These are phyloP conservation scores for Ceratocystiopsis brevicomis DNA, from an alignment of 2,329 filamentous ascomycete genomes.

Conservation along the genomic window DNA sequence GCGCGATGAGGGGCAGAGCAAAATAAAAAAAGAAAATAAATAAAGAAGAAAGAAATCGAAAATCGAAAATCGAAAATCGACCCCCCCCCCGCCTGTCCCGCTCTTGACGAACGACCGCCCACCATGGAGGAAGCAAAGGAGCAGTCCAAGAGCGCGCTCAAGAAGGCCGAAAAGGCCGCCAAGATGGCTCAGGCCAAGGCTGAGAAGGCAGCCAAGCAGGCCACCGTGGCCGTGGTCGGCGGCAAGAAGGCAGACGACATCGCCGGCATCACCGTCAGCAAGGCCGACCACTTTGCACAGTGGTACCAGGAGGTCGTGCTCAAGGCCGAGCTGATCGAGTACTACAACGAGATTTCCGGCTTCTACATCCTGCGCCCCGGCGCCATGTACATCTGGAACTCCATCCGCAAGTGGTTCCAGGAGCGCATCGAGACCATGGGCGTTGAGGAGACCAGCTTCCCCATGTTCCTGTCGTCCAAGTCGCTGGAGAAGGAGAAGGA, in stretches of 20 bases:
- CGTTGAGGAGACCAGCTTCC: constrained; percentile 91
- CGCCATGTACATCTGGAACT: constrained; percentile 46
- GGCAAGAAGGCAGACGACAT: constrained; percentile 47
- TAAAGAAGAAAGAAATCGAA: no score
- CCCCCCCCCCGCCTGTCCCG: no score
- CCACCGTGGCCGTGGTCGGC: constrained; percentile 30
- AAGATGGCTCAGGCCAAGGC: constrained; percentile 44
- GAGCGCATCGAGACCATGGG: constrained; percentile 72
- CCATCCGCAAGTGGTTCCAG: constrained; percentile 48
- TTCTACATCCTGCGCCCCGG: constrained; percentile 73
- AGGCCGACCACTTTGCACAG: constrained; percentile 70
- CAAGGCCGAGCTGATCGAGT: constrained; percentile 95
- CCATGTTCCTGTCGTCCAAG: constrained; percentile 84
- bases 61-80: neutral
- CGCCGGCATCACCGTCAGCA: constrained; percentile 75
- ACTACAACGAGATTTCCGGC: constrained; percentile 83
- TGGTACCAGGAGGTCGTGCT: constrained; percentile 98
- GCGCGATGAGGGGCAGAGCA: neutral
- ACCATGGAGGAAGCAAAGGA: constrained; percentile 14
- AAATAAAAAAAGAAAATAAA: no score
- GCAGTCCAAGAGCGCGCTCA: constrained; percentile 43
- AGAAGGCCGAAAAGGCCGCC: constrained; percentile 47
- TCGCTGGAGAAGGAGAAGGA: constrained; percentile 80
- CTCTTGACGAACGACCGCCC: no score
- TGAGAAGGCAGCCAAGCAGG: constrained; percentile 40